A percentile compares a stretch with the other conserved stretches of the same genome.
These are phyloP conservation scores for Melaleuca alternifolia DNA, from an alignment of 345 rosid genomes.

Conservation along the genomic window DNA sequence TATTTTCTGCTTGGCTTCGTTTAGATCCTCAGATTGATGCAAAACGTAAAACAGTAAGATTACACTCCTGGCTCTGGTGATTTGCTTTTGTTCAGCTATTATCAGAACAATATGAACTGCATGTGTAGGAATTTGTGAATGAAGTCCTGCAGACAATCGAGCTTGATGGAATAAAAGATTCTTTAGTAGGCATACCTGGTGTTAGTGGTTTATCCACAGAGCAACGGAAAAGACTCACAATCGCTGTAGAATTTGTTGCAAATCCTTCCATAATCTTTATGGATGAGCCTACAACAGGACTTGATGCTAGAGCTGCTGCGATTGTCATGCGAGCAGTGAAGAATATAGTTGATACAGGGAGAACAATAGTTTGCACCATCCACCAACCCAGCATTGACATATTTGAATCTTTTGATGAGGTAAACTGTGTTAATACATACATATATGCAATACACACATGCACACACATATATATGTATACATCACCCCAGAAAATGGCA, in stretches of 20 bases:
- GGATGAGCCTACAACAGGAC: slow-evolving; percentile 87
- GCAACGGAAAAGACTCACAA: slow-evolving; percentile 70
- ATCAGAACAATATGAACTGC: not conserved
- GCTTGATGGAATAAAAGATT: slow-evolving; percentile 58
- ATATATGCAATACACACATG: not conserved
- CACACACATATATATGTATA: too few relatives aligned
- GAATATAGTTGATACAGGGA: slow-evolving; percentile 67
- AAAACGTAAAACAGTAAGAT: slow-evolving; percentile 45
- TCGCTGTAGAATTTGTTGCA: slow-evolving; percentile 81
- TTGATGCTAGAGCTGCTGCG: slow-evolving; percentile 89
- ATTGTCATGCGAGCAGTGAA: slow-evolving; percentile 78
- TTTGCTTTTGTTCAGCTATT: not conserved
- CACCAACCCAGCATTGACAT: slow-evolving; percentile 87
- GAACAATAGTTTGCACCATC: slow-evolving; percentile 77
- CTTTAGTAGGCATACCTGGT: slow-evolving; percentile 60
- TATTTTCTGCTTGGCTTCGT: slow-evolving; percentile 79
- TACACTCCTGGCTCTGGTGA: not conserved
- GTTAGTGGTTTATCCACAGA: slow-evolving; percentile 62
- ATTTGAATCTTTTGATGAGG: slow-evolving; percentile 86
- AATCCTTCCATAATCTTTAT: slow-evolving; percentile 77
- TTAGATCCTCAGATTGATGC: slow-evolving; percentile 48
- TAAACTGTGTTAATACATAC: not conserved
- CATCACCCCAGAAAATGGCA: too few relatives aligned
- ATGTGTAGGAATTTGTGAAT: slow-evolving; percentile 50
- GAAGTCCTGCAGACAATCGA: slow-evolving; percentile 71